A percentile compares a stretch with the other conserved stretches of the same genome.
phyloP scores from a whole-genome alignment of 345 rosid species.

The Aquilaria malaccensis region DNA sequence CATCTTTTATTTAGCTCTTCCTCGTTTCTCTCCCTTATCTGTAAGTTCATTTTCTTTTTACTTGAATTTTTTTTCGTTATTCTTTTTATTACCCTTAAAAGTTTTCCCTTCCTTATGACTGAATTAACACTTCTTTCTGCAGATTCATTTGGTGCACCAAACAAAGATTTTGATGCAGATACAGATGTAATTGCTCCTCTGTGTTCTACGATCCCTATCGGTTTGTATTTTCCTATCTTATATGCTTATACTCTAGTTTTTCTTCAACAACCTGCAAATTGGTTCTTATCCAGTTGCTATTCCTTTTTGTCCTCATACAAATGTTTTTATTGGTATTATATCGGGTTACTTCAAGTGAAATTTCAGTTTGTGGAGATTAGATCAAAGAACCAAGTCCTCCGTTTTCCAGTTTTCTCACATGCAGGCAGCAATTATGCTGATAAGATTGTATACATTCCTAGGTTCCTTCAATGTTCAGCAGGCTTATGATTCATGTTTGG shows the following conservation, averaged over 20 bases:
- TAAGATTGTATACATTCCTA: neutral
- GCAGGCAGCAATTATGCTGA: too few species aligned
- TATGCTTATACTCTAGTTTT: neutral
- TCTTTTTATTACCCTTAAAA: constrained; percentile 1
- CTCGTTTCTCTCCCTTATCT: constrained; percentile 36
- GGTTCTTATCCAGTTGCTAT: too few species aligned
- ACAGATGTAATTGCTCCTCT: constrained; percentile 25
- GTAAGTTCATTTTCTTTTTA: constrained; percentile 29
- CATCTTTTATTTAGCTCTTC: constrained; percentile 40
- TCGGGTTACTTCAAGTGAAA: too few species aligned
- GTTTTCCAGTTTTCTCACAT: too few species aligned
- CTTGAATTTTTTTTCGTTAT: neutral
- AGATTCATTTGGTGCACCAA: constrained; percentile 48
- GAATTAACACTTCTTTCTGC: constrained; percentile 14
- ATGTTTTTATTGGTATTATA: too few species aligned
- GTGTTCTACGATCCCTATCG: constrained; percentile 51
- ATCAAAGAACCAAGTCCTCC: too few species aligned
- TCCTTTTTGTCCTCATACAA: too few species aligned
- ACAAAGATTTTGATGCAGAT: constrained; percentile 24
- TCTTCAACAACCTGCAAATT: neutral
- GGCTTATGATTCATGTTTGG: constrained; percentile 3
- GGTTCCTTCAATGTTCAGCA: neutral
- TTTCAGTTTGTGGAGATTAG: too few species aligned
- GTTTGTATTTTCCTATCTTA: constrained; percentile 24
- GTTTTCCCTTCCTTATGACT: neutral